Base-by-base conservation (phyloP, 106 monocot species). In the Vanilla planifolia region DNA sequence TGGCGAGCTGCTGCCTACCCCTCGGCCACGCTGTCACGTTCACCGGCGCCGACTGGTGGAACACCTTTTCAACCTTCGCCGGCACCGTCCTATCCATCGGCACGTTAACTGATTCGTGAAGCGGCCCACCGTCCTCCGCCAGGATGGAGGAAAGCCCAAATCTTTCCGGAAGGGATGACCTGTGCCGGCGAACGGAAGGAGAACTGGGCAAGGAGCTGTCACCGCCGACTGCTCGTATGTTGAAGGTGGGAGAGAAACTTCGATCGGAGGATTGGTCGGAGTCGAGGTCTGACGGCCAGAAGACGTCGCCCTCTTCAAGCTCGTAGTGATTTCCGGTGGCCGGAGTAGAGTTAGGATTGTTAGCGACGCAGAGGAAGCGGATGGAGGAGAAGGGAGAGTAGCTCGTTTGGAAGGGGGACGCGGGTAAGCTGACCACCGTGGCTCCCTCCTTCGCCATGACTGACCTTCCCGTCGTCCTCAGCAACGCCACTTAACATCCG, bases 261-360 rank as follows among this genome's bases (percentile, higher is more conserved):
- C 5, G 43, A 23, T 24, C 46, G 50, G 47, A 24, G 60, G 15
- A 20, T 5, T 9, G 11, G 46, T 10, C 23, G 71, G 64, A 15
- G 60, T 44, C 2, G 71, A 43, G 40, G 65, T 21, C 17, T 26
- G 53, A 32, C 43, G 86, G 65, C 82, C 86, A 82, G 57, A 86
- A 46, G 16, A 86, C 77, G 79, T 91, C 90, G 65, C 61, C 34
- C 78, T 91, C 90, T 66, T 85, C 79, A 59, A 90, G 73, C 73
- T 90, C 90, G 35, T 77, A 63, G 65, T 14, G 22, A 7, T 16
- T 43, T 23, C 5, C 23, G 3, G 37, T 5, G 10, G 28, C 28
- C 11, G 52, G 27, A 10, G 19, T 43, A 30, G 68, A 33, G 37
- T 72, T 72, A 33, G 75, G 66, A 16, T 69, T 81, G 50, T 70